Evolutionary conservation across 805 yeast genomes (phyloP), one percentile per base, ranked within the genome.

Genomic region (Cyberlindnera sargentensis): DNA sequence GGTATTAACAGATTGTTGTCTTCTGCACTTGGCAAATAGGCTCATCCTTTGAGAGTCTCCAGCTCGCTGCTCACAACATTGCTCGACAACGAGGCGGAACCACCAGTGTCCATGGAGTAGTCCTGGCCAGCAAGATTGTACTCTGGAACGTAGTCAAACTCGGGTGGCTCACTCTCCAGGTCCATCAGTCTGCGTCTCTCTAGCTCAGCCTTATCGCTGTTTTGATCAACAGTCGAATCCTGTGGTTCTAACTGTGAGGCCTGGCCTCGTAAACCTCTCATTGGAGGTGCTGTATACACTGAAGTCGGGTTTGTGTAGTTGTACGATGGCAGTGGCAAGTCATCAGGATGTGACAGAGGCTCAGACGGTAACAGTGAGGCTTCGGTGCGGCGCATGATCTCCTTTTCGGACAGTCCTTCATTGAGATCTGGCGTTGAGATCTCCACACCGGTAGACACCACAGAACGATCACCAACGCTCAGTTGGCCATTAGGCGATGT

Each of bases 341-440:
- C 35, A 6, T 38, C 27, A 23, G 39, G 35, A 25, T 31, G 43
- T 23, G 28, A 5, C 15, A 52, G 44, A 1, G 80, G 79, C 34
- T 67, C 82, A 2, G 87, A 80, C 0, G 91, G 90, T 24, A 82
- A 53, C 35, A 83, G 63, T 5, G 83, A 73, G 37, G 73, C 71
- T 56, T 82, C 90, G 39, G 70, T 70, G 4, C 69, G 61, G 45
- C 70, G 64, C 51, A 81, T 59, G 11, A 71, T 53, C 47, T 81
- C 82, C 57, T 84, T 83, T 46, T 83, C 91, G 1, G 78, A 58
- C 31, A 73, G 39, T n/a, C 46, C 24, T 11, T 36, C 37, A 6
- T 26, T 36, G 10, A 46, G 39, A 3, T 44, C 46, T 30, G 49
- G 44, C 6, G 42, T 10, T 27, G 35, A 34, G 23, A 45, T 43